Evolutionary conservation across 495 filamentous ascomycete genomes (phyloP).

Genomic region (Lichina pygmaea): DNA sequence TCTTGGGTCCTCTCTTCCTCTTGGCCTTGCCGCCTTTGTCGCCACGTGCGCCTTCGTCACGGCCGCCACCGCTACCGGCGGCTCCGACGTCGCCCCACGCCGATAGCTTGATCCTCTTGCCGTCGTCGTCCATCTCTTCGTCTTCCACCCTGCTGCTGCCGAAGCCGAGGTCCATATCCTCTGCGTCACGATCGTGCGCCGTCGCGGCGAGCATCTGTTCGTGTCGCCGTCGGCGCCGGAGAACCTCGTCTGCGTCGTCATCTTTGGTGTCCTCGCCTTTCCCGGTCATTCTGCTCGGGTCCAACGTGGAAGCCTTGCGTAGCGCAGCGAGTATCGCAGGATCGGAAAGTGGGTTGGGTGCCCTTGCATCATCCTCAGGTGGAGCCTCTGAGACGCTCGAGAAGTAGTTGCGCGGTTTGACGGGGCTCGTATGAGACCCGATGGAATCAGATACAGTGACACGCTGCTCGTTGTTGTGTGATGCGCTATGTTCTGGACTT

Average conservation of each 20-base stretch:
- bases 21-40: constrained; percentile 28
- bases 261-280: constrained; percentile 20
- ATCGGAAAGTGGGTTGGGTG: constrained; percentile 33
- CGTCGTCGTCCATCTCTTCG: constrained; percentile 53
- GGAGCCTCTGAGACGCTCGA: constrained; percentile 1
- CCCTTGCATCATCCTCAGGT: constrained; percentile 8
- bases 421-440: not conserved
- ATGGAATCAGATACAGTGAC: constrained; percentile 1
- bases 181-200: constrained; percentile 46
- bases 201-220: constrained; percentile 33
- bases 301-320: constrained; percentile 54
- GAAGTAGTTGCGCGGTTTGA: constrained; percentile 9
- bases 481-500: no score
- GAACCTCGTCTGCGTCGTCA: constrained; percentile 17
- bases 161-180: constrained; percentile 87
- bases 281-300: constrained; percentile 17
- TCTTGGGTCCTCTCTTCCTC: constrained; percentile 52
- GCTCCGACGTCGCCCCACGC: constrained; percentile 22
- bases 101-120: constrained; percentile 34
- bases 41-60: constrained; percentile 17
- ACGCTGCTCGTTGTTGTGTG: not conserved
- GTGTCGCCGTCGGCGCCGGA: constrained; percentile 32
- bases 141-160: constrained; percentile 63
- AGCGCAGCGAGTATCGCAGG: constrained; percentile 62
- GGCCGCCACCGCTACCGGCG: constrained; percentile 21